Evolutionary conservation across 1,284 basidiomycete species (phyloP).

Genomic region (Pascua guehoae): DNA sequence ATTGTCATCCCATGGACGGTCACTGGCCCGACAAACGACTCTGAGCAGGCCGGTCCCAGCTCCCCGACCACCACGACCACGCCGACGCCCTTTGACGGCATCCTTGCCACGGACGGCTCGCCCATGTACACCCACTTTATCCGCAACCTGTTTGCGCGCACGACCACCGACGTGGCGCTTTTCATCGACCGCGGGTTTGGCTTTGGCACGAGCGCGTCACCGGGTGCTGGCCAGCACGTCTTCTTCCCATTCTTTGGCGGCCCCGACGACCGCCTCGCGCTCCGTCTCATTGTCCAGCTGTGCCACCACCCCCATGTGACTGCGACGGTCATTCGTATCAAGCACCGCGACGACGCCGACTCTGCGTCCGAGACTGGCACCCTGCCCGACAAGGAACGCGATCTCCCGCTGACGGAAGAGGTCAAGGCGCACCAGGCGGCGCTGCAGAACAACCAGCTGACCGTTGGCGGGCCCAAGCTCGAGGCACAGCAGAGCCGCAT

Average conservation of each 20-base stretch:
- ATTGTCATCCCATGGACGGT: constrained; percentile 76
- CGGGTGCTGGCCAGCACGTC: constrained; percentile 58
- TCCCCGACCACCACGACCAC: constrained; percentile 54
- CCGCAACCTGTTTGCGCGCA: constrained; percentile 68
- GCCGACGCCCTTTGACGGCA: constrained; percentile 36
- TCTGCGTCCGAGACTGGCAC: constrained; percentile 52
- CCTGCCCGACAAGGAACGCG: constrained; percentile 16
- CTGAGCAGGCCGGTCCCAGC: constrained; percentile 46
- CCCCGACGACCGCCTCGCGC: constrained; percentile 80
- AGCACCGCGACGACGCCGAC: constrained; percentile 18
- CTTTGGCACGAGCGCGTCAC: constrained; percentile 28
- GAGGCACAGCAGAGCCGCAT: constrained; percentile 32
- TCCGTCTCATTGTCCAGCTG: constrained; percentile 73
- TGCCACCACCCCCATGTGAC: constrained; percentile 60
- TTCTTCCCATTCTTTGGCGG: constrained; percentile 90
- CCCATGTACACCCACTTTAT: constrained; percentile 71
- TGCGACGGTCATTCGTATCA: constrained; percentile 67
- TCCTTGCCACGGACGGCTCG: constrained; percentile 45
- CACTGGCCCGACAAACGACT: constrained; percentile 9
- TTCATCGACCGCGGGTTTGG: constrained; percentile 68
- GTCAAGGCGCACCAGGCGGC: constrained; percentile 43
- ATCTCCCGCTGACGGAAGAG: constrained; percentile 23
- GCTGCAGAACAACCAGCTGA: constrained; percentile 41
- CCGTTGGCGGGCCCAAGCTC: constrained; percentile 30
- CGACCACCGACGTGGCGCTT: constrained; percentile 64